Evolutionary conservation across 2,329 filamentous ascomycete genomes (phyloP).

Genomic region (Mollisia scopiformis): DNA sequence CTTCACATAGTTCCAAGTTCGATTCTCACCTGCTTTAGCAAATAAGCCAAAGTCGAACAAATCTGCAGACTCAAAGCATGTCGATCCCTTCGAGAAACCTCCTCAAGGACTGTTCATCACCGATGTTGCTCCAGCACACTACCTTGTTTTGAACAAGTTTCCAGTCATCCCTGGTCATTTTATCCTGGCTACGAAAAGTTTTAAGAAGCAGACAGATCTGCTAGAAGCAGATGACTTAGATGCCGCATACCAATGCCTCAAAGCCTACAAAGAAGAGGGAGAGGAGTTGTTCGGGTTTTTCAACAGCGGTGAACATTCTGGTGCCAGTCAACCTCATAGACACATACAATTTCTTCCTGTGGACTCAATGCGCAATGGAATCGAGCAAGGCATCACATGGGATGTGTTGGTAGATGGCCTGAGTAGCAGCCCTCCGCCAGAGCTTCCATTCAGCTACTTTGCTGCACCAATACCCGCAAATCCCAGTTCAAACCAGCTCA

Average conservation of each 20-base stretch:
- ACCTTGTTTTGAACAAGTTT: slow-evolving; percentile 75
- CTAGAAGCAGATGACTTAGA: slow-evolving; percentile 63
- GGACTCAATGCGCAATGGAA: slow-evolving; percentile 60
- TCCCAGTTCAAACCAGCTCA: slow-evolving; percentile 23
- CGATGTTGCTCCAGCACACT: slow-evolving; percentile 57
- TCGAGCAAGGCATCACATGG: slow-evolving; percentile 45
- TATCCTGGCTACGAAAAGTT: slow-evolving; percentile 67
- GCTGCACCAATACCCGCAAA: slow-evolving; percentile 22
- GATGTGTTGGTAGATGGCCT: slow-evolving; percentile 49
- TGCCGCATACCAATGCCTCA: slow-evolving; percentile 63
- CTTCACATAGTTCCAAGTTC: slow-evolving; percentile 66
- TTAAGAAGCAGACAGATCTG: slow-evolving; percentile 66
- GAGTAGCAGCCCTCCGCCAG: slow-evolving; percentile 19
- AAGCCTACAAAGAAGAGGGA: slow-evolving; percentile 50
- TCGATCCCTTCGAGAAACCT: slow-evolving; percentile 69
- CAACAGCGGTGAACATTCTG: slow-evolving; percentile 69
- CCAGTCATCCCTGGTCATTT: slow-evolving; percentile 73
- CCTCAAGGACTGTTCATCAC: slow-evolving; percentile 55
- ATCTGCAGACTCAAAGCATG: slow-evolving; percentile 39
- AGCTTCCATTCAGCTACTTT: slow-evolving; percentile 37
- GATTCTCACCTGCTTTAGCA: slow-evolving; percentile 70
- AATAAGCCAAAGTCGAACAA: slow-evolving; percentile 61
- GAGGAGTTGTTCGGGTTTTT: slow-evolving; percentile 39
- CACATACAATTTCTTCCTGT: slow-evolving; percentile 75
- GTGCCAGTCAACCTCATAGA: slow-evolving; percentile 72